Conservation (phyloP, 345 rosid genomes). For the Murraya koenigii region DNA sequence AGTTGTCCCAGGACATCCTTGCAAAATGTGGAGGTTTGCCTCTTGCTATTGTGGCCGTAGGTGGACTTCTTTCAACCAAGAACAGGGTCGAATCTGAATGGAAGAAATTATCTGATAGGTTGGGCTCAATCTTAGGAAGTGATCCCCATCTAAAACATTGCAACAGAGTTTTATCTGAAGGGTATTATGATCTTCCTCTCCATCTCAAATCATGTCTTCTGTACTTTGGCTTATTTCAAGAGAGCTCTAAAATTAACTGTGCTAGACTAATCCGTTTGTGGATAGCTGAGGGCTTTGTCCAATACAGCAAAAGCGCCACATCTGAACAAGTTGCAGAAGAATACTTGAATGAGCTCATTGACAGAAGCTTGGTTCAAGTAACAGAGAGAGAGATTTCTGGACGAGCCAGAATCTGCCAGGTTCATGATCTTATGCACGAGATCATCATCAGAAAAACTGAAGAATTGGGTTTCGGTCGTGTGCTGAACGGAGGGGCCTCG, state of each 20-base stretch:
- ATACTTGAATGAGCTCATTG: conserved; percentile 15
- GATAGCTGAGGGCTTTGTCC: conserved; percentile 28
- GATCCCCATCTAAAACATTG: conserved; percentile 2
- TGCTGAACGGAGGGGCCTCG: background rate
- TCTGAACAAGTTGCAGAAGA: conserved; percentile 19
- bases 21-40: conserved; percentile 21
- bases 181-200: conserved; percentile 22
- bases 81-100: conserved; percentile 4
- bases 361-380: conserved; percentile 14
- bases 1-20: background rate
- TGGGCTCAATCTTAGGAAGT: conserved; percentile 4
- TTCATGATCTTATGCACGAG: conserved; percentile 14
- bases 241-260: background rate
- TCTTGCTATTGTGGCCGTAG: conserved; percentile 19
- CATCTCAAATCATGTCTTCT: conserved; percentile 19
- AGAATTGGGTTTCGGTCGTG: conserved; percentile 1
- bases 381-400: background rate
- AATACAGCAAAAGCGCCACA: background rate
- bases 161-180: conserved; percentile 10
- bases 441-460: conserved; percentile 6
- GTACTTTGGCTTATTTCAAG: conserved; percentile 28
- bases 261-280: conserved; percentile 9
- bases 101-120: background rate
- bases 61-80: conserved; percentile 13
- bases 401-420: conserved; percentile 7